phyloP scores from a whole-genome alignment of 2,329 filamentous ascomycete genomes.

The Penicillium fuscoglaucum region DNA sequence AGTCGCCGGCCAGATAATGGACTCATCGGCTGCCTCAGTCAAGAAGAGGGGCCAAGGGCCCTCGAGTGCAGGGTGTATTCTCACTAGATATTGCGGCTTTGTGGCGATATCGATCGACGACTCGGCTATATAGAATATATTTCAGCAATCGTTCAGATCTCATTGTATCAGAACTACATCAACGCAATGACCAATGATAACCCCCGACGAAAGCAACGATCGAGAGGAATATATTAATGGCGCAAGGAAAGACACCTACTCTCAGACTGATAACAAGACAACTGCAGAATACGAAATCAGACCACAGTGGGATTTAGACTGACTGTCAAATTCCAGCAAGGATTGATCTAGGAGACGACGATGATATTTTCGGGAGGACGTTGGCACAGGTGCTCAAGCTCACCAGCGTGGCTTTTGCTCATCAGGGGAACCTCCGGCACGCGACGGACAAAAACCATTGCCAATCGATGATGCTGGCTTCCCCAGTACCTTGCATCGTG shows the following conservation, averaged over 20 bases:
- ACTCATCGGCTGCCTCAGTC: too few relatives aligned
- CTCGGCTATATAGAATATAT: not conserved
- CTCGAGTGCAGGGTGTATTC: not conserved
- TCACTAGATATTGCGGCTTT: not conserved
- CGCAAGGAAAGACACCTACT: not conserved
- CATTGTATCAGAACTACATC: not conserved
- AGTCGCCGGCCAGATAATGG: not conserved
- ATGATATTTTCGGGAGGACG: not conserved
- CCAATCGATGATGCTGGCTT: conserved; percentile 1
- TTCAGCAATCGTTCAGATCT: not conserved
- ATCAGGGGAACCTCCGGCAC: not conserved
- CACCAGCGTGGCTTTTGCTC: not conserved
- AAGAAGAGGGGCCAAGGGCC: too few relatives aligned
- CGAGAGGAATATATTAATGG: not conserved
- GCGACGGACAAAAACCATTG: not conserved
- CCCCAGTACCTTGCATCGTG: not conserved
- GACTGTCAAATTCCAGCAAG: not conserved
- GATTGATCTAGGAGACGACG: not conserved
- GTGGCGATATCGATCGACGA: not conserved
- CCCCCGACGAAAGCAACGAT: not conserved
- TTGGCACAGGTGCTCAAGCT: not conserved
- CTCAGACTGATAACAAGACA: not conserved
- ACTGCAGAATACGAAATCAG: accelerated
- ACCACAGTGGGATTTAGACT: too few relatives aligned
- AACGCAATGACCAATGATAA: not conserved